Conservation (phyloP, 257 asterid genomes). For the Leptodermis oblonga region DNA sequence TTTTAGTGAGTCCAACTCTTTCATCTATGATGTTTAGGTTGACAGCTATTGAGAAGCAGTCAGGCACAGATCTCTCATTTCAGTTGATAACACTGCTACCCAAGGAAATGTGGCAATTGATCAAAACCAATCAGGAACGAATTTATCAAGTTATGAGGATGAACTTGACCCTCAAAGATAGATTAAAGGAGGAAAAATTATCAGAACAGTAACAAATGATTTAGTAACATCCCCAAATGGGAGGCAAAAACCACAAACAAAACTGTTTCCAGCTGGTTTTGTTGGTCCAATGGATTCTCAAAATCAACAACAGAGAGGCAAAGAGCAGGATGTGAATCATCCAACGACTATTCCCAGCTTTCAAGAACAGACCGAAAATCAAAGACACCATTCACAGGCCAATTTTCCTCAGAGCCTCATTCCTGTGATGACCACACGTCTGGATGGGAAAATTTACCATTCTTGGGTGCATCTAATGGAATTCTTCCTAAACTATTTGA, state of each 20-base stretch:
- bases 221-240: not conserved
- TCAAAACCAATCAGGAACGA: slow-evolving; percentile 31
- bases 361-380: slow-evolving; percentile 20
- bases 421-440: slow-evolving; percentile 57
- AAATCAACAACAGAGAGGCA: slow-evolving; percentile 5
- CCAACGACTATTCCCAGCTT: slow-evolving; percentile 3
- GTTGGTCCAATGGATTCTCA: slow-evolving; percentile 11
- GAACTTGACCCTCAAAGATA: slow-evolving; percentile 15
- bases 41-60: slow-evolving; percentile 31
- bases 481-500: slow-evolving; percentile 44
- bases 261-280: slow-evolving; percentile 3
- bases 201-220: not conserved
- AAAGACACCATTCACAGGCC: slow-evolving; percentile 17
- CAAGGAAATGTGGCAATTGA: slow-evolving; percentile 19
- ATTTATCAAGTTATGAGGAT: slow-evolving; percentile 18
- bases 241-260: not conserved
- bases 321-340: not conserved
- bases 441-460: slow-evolving; percentile 55
- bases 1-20: not conserved
- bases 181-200: slow-evolving; percentile 1
- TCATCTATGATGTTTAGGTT: slow-evolving; percentile 21
- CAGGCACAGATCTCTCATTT: slow-evolving; percentile 5
- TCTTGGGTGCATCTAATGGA: slow-evolving; percentile 67
- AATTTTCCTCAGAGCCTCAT: slow-evolving; percentile 21
- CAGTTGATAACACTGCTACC: slow-evolving; percentile 16